Base-by-base conservation (phyloP, 2,329 filamentous ascomycete genomes). In the Monosporascus sp. region DNA sequence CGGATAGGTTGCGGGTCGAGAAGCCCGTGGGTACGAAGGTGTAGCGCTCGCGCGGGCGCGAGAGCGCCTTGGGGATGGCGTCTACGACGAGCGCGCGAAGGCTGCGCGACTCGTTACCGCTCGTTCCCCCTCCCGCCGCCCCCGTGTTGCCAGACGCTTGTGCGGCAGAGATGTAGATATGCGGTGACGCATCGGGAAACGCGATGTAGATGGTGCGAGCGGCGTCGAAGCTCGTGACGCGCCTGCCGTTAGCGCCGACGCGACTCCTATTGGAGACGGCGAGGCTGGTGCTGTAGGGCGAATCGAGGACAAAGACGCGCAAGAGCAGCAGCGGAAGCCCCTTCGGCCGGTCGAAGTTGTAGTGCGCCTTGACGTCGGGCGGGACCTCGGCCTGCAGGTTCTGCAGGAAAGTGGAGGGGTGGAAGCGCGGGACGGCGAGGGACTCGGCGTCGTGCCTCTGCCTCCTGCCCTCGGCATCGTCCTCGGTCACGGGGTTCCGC, bases 281-380 rank as follows among this genome's bases (percentile, higher is more conserved):
- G 17, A 82, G 71, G 38, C 74, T 73, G 17, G 82, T 83, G 60
- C 87, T 88, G 68, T 95, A 96, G 0, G 90, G 90, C 1, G 89
- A 90, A 67, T 94, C 87, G 57, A 91, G 75, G 54, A 92, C 82
- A 63, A 91, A 88, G 46, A 95, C 85, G 49, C 90, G 84, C n/a
- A 95, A 73, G 26, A 94, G 76, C 1, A 89, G 79, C 4, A 94
- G 74, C 0, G 88, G 83, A n/a, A 88, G 75, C 1, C 79, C 76
- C 51, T 81, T 77, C 51, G 88, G 86, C n/a, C 86, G 82, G 59
- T 88, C 85, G 56, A 94, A 82, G 61, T 90, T 86, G 69, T 90
- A 94, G 70, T 95, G 89, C 5, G 88, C 88, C 69, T 94, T 95
- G 61, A 92, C 82, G 54, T 94, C 81, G 1, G 90, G 88, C 1